Evolutionary conservation across 192 early-diverging fungal species (phyloP), one percentile per base, ranked within the genome.

Genomic region (Podila verticillata): DNA sequence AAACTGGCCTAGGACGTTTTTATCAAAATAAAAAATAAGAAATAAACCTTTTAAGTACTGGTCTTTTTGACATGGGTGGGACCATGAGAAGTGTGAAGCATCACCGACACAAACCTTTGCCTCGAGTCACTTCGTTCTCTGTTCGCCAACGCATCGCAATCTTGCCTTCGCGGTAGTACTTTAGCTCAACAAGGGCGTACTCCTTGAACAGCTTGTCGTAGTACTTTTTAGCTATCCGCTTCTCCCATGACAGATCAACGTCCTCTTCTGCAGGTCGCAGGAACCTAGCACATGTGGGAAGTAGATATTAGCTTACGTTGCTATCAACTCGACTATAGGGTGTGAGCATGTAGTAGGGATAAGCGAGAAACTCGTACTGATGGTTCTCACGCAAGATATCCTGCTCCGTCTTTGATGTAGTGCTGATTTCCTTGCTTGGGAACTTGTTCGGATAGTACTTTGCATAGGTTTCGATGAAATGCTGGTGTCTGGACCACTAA

Each of bases 161-260:
- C 57, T 87, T 85, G 3, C 90, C 90, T 59, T 92, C 83, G 66
- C 92, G 93, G 82, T 93, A 95, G 56, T 87, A 84, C 26, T 83
- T 85, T 31, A 96, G 78, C 48, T 96, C 89, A 12, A 89, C 89
- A 6, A 96, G 80, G 6, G 90, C 89, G 73, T 93, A 96, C 67
- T 96, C 95, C 58, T 95, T 95, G 75, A 94, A 96, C 3, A 96
- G 88, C 72, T 87, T 88, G 68, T 94, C 92, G 68, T 96, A 94
- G 70, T 96, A 95, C 65, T 94, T 93, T 73, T 94, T 93, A 22
- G 95, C 94, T 19, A 95, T 63, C 7, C 94, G 78, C 59, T 91
- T 72, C 61, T 94, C 94, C 94, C 94, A 96, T 2, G 81, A 61
- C 57, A 78, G 62, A 5, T 77, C 81, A 2, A 74, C 47, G n/a